Percentiles rank a stretch among this genome's conserved stretches.
Conservation (phyloP, 352 stramenopile species). For the Blastocystis hominis region DNA sequence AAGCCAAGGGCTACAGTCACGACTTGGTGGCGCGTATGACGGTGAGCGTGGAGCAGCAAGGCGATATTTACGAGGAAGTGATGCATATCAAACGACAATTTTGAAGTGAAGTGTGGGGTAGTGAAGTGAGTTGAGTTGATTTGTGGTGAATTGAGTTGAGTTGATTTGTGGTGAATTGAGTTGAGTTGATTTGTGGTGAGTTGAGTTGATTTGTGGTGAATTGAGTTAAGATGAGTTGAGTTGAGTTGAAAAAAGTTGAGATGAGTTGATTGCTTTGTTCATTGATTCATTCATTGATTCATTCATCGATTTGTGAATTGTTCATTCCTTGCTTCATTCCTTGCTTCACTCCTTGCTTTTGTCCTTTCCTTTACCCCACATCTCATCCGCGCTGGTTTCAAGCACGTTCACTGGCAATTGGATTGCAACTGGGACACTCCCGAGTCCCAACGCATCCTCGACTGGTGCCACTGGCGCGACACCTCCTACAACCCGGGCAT, state of each 20-base stretch:
- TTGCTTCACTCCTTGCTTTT: conserved; percentile 1
- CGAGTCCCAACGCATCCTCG: conserved; percentile 61
- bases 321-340: neutral
- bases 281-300: too few species aligned
- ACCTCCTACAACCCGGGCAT: conserved; percentile 63
- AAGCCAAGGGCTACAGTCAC: conserved; percentile 61
- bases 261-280: too few species aligned
- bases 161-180: too few species aligned
- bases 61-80: conserved; percentile 63
- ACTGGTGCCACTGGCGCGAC: conserved; percentile 62
- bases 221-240: too few species aligned
- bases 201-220: too few species aligned
- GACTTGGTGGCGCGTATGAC: conserved; percentile 64
- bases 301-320: neutral
- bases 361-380: neutral
- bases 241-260: too few species aligned
- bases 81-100: too few species aligned
- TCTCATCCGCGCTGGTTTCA: conserved; percentile 59
- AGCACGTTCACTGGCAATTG: conserved; percentile 64
- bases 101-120: too few species aligned
- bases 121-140: too few species aligned
- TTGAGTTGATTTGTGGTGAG: too few species aligned
- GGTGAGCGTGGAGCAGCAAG: conserved; percentile 60
- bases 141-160: too few species aligned
- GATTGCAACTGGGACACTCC: conserved; percentile 63